Base-by-base conservation (phyloP, 495 filamentous ascomycete genomes). In the Patellaria atrata region DNA sequence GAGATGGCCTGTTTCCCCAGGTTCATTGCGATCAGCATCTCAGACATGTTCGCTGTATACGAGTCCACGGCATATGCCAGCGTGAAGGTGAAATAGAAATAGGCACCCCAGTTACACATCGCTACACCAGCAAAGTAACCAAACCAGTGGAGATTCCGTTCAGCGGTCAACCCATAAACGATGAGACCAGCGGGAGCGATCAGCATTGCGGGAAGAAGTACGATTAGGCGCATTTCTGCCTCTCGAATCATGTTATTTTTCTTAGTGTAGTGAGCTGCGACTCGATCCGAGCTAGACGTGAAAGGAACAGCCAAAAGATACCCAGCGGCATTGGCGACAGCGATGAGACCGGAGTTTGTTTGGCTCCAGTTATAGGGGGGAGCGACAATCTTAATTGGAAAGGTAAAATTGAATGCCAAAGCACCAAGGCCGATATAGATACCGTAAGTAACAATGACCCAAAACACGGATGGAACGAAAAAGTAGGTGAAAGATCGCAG, bases 1-100 rank as follows among this genome's bases (percentile, higher is more conserved):
- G 57, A 64, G 29, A 77, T 71, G 3, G 67, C 63, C 50, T 75
- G 70, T 39, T 77, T 77, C n/a, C 73, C 73, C 16, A 77, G 44
- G 40, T 75, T 75, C 70, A 77, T 75, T 2, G 68, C 70, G 43
- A 77, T 77, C 19, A 77, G 54, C 73, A 77, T 75, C 47, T 77
- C 71, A 0, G 55, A 60, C 8, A 64, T 64, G 33, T 72, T 73
- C 2, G 63, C 56, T n/a, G 61, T 59, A 44, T 75, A 73, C 9
- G 57, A 63, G 47, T 75, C 70, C 9, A 75, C 64, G 1, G 67
- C 65, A 30, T 75, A 73, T 3, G 69, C 70, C 8, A 75, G 55
- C n/a, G 67, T 68, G 37, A 73, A 70, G 4, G 61, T 62, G 50
- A 75, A 75, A 39, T 63, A 75, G 38, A 75, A 73, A 34, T 68